Evolutionary conservation across 2,329 filamentous ascomycete species (phyloP).

Genomic region (Colletotrichum limetticola): DNA sequence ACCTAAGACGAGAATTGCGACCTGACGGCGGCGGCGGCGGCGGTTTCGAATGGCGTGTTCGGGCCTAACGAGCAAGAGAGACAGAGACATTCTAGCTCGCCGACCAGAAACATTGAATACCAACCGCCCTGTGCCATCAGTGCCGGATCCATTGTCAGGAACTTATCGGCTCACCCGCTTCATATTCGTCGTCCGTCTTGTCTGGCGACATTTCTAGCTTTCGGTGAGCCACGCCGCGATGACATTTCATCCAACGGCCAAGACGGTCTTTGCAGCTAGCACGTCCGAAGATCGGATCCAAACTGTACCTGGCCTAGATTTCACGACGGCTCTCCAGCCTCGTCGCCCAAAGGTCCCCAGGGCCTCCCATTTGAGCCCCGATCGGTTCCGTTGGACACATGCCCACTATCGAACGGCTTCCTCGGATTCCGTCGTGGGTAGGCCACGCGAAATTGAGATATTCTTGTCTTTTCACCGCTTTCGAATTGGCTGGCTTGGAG

Average conservation of each 20-base stretch:
- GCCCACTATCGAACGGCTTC: neutral
- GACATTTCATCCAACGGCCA: slow-evolving; percentile 18
- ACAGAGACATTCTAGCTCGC: slow-evolving; percentile 12
- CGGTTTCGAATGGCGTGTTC: slow-evolving; percentile 15
- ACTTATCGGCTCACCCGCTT: neutral
- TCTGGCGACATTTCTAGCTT: neutral
- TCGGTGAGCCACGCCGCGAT: slow-evolving; percentile 1
- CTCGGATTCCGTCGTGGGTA: neutral
- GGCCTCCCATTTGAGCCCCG: neutral
- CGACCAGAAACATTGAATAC: slow-evolving; percentile 13
- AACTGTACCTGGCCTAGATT: slow-evolving; percentile 6
- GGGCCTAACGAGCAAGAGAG: slow-evolving; percentile 5
- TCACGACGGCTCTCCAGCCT: neutral
- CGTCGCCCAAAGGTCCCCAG: neutral
- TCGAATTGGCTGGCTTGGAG: neutral
- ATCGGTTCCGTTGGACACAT: neutral
- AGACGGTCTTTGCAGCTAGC: slow-evolving; percentile 8
- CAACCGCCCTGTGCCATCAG: neutral
- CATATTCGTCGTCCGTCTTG: neutral
- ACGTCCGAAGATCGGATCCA: neutral
- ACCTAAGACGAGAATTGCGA: neutral
- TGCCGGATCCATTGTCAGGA: slow-evolving; percentile 3
- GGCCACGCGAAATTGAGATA: neutral
- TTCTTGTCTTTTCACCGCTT: neutral
- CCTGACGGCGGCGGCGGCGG: slow-evolving; percentile 8